These are phyloP conservation scores for Pleurotus cornucopiae DNA, from an alignment of 768 basidiomycete species.

Conservation along the genomic window DNA sequence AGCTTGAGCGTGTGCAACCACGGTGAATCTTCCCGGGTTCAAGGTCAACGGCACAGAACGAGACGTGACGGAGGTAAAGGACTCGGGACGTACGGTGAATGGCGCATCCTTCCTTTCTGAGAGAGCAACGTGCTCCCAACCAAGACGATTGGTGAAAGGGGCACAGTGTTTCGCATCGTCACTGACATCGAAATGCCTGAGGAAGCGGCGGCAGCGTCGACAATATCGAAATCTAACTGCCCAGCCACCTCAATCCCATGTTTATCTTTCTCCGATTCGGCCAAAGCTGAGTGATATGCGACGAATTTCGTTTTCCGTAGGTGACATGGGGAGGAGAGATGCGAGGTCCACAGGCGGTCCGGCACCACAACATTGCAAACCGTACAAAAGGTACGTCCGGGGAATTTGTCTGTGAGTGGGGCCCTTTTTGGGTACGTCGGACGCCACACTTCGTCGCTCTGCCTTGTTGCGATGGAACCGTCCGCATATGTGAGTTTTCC, in stretches of 20 bases:
- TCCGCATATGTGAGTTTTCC: conserved; percentile 22
- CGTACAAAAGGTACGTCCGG: conserved; percentile 20
- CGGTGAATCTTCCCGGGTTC: no score
- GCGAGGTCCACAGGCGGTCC: conserved; percentile 25
- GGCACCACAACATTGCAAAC: conserved; percentile 23
- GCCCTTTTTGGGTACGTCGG: conserved; percentile 26
- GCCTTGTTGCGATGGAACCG: conserved; percentile 16
- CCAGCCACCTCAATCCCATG: conserved; percentile 43
- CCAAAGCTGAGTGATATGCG: conserved; percentile 36
- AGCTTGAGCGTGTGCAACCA: conserved; percentile 19
- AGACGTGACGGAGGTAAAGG: background rate
- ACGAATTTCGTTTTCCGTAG: conserved; percentile 24
- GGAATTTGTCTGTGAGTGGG: conserved; percentile 10
- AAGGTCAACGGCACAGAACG: background rate
- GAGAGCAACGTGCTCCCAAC: conserved; percentile 25
- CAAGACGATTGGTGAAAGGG: conserved; percentile 23
- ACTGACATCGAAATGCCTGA: conserved; percentile 16
- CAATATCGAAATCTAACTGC: conserved; percentile 45
- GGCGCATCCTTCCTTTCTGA: conserved; percentile 18
- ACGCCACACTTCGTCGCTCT: conserved; percentile 14
- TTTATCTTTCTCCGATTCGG: conserved; percentile 53
- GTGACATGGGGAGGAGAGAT: conserved; percentile 27
- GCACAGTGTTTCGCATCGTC: conserved; percentile 23
- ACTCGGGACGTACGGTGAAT: conserved; percentile 20
- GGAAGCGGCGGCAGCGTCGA: conserved; percentile 32